Evolutionary conservation across 805 yeast genomes (phyloP).

Genomic region (Priceomyces melissophilus): DNA sequence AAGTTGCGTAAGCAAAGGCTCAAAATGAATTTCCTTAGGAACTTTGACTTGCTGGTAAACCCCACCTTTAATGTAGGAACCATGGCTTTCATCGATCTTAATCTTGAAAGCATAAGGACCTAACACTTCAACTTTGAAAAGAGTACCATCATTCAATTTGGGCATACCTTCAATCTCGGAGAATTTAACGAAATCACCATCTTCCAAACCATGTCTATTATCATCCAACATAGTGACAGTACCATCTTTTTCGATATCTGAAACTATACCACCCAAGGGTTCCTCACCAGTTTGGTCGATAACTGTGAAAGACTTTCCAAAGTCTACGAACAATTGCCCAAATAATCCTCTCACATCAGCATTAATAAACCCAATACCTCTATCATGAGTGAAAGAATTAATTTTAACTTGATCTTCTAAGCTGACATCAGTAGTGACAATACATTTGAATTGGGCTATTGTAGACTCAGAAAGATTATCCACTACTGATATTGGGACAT

Average conservation of each 20-base stretch:
- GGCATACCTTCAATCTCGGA: conserved; percentile 81
- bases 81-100: conserved; percentile 51
- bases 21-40: conserved; percentile 62
- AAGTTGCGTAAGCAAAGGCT: conserved; percentile 62
- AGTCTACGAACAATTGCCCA: conserved; percentile 85
- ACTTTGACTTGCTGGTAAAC: conserved; percentile 88
- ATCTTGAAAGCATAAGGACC: conserved; percentile 95
- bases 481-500: conserved; percentile 79
- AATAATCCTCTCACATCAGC: conserved; percentile 85
- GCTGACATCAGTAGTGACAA: conserved; percentile 75
- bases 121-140: conserved; percentile 73
- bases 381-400: conserved; percentile 69
- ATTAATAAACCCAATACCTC: conserved; percentile 73
- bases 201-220: conserved; percentile 88
- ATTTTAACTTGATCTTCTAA: conserved; percentile 73
- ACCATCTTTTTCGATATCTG: conserved; percentile 84
- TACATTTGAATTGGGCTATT: conserved; percentile 64
- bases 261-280: conserved; percentile 79
- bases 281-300: conserved; percentile 92
- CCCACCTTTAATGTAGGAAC: conserved; percentile 78
- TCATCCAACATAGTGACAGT: conserved; percentile 93
- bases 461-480: conserved; percentile 51
- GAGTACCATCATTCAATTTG: conserved; percentile 66
- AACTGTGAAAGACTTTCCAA: conserved; percentile 77
- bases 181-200: conserved; percentile 86